A percentile compares a stretch with the other conserved stretches of the same genome.
Conservation (phyloP, 805 yeast species). For the Lipomyces sp. region DNA sequence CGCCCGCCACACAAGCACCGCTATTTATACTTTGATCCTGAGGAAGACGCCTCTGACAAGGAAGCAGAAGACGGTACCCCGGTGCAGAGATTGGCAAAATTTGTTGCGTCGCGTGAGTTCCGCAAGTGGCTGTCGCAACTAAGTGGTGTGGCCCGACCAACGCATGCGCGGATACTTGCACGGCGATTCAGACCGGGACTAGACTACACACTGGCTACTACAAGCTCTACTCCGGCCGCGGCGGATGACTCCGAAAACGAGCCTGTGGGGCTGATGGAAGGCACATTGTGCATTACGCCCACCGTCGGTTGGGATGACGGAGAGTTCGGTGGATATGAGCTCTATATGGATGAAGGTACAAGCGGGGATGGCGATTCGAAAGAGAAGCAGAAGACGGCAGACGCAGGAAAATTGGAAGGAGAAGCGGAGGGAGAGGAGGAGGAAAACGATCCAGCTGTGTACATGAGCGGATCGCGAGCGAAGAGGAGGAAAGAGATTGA, state of each 20-base stretch:
- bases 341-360: constrained; percentile 56
- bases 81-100: constrained; percentile 16
- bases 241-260: constrained; percentile 37
- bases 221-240: constrained; percentile 35
- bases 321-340: constrained; percentile 89
- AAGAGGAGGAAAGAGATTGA: constrained; percentile 18
- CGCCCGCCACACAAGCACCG: constrained; percentile 93
- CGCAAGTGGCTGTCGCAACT: constrained; percentile 63
- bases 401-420: too few relatives aligned
- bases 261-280: constrained; percentile 60
- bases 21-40: constrained; percentile 65
- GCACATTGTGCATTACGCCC: constrained; percentile 79
- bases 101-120: constrained; percentile 45
- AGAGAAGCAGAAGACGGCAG: constrained; percentile 53
- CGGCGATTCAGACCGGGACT: constrained; percentile 93
- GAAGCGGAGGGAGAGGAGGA: constrained; percentile 43
- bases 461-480: constrained; percentile 21
- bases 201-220: constrained; percentile 88
- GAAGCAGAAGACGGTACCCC: constrained; percentile 28
- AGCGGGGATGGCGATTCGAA: constrained; percentile 46
- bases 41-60: constrained; percentile 44
- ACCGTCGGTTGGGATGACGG: constrained; percentile 70
- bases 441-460: constrained; percentile 31
- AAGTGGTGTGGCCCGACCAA: constrained; percentile 55
- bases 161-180: constrained; percentile 64